phyloP scores from a whole-genome alignment of 169 alveolate genomes.

The Neospora caninum region DNA sequence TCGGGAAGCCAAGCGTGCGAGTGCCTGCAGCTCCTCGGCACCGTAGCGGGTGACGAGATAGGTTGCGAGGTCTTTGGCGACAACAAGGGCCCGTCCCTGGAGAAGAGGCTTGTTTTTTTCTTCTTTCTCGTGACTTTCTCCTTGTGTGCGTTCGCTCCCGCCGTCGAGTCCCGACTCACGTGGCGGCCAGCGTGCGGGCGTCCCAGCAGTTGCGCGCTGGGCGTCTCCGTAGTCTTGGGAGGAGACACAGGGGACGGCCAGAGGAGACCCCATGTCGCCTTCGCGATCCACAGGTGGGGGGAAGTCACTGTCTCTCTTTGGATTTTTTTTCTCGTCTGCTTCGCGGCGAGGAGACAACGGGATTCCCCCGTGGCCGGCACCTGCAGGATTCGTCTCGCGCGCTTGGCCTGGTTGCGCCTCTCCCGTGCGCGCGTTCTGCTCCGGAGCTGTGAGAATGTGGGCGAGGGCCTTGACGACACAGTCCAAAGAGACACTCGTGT shows the following conservation, averaged over 20 bases:
- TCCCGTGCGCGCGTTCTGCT: background rate
- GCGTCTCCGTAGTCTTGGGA: too few relatives aligned
- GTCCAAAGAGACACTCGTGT: background rate
- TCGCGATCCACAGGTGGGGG: too few relatives aligned
- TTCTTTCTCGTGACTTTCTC: background rate
- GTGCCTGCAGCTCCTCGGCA: constrained; percentile 5
- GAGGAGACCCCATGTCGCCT: too few relatives aligned
- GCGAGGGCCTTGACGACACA: background rate
- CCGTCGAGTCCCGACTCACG: too few relatives aligned
- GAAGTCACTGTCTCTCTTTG: too few relatives aligned
- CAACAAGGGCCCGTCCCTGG: background rate
- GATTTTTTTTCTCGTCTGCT: background rate
- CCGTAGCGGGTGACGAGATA: constrained; percentile 1
- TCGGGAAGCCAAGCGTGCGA: background rate
- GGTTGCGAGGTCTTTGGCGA: background rate
- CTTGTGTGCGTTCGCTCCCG: too few relatives aligned
- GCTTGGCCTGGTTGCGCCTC: background rate
- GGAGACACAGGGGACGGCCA: too few relatives aligned
- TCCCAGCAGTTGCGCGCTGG: too few relatives aligned
- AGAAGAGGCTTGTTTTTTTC: background rate
- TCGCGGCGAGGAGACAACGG: too few relatives aligned
- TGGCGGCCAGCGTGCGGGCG: too few relatives aligned
- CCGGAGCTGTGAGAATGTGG: background rate
- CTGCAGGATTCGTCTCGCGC: too few relatives aligned
- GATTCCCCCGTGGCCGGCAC: too few relatives aligned